Conservation (phyloP, 192 early-diverging fungal species). For the Dispira simplex region DNA sequence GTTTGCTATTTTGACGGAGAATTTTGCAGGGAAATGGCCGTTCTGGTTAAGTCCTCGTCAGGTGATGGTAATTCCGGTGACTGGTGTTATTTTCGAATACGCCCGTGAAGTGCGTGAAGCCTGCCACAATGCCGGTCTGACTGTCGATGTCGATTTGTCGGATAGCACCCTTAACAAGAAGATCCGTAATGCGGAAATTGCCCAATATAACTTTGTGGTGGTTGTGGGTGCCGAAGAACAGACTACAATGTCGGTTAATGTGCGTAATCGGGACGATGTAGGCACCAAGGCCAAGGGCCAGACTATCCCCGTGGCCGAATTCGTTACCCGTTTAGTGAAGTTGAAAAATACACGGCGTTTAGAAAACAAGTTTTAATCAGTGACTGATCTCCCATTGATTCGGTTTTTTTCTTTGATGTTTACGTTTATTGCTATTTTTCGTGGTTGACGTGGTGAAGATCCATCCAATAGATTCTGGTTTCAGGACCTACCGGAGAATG, state of each 20-base stretch:
- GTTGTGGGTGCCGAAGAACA: conserved; percentile 84
- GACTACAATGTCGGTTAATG: conserved; percentile 65
- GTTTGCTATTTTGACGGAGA: conserved; percentile 90
- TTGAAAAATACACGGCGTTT: conserved; percentile 47
- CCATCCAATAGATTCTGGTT: no score
- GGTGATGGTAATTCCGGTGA: conserved; percentile 80
- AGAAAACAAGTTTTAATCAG: conserved; percentile 37
- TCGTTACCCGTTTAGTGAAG: conserved; percentile 46
- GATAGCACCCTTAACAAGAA: conserved; percentile 93
- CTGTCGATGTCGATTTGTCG: conserved; percentile 71
- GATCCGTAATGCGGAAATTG: conserved; percentile 87
- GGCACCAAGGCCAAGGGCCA: conserved; percentile 70
- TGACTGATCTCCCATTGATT: not conserved
- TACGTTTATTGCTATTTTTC: not conserved
- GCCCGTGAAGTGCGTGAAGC: conserved; percentile 55
- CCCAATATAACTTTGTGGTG: conserved; percentile 94
- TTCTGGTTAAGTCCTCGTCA: conserved; percentile 97
- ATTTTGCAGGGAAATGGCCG: conserved; percentile 95
- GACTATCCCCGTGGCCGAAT: conserved; percentile 53
- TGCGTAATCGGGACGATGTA: conserved; percentile 74
- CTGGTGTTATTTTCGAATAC: conserved; percentile 60
- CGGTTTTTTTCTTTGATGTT: not conserved
- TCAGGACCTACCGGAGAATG: no score
- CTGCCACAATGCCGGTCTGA: conserved; percentile 58
- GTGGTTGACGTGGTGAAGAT: no score